A percentile compares a stretch with the other conserved stretches of the same genome.
Conservation (phyloP, 495 filamentous ascomycete genomes). For the Hypomontagnella submonticulosa region DNA sequence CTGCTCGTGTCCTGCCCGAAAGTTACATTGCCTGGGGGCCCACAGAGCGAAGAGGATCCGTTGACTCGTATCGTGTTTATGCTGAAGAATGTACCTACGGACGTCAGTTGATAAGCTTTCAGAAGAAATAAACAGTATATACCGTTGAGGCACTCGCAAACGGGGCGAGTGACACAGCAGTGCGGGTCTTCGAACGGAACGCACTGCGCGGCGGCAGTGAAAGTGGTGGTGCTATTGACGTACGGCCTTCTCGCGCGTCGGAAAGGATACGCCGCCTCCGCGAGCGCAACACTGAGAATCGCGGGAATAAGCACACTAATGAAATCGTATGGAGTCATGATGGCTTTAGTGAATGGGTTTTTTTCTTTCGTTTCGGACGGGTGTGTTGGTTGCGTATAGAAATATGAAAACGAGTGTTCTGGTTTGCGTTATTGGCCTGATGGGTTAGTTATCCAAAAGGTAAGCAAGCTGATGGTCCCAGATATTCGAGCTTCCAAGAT, state of each 20-base stretch:
- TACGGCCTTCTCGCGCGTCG: slow-evolving; percentile 7
- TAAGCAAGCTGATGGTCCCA: background rate
- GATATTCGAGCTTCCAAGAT: background rate
- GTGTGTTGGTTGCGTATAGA: background rate
- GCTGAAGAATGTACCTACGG: slow-evolving; percentile 38
- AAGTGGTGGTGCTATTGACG: slow-evolving; percentile 11
- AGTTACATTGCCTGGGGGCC: slow-evolving; percentile 27
- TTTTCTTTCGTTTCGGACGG: background rate
- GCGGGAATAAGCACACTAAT: slow-evolving; percentile 21
- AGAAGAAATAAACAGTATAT: background rate
- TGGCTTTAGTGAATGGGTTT: background rate
- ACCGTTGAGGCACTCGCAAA: slow-evolving; percentile 45
- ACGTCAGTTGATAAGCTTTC: background rate
- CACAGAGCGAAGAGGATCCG: slow-evolving; percentile 24
- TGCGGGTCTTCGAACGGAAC: slow-evolving; percentile 43
- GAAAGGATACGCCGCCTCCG: slow-evolving; percentile 2
- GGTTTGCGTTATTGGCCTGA: background rate
- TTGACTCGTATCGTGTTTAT: slow-evolving; percentile 27
- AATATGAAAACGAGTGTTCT: slow-evolving; percentile 28
- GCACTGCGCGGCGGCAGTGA: slow-evolving; percentile 19
- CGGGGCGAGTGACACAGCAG: slow-evolving; percentile 34
- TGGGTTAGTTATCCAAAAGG: slow-evolving; percentile 7
- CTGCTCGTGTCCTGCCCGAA: slow-evolving; percentile 34
- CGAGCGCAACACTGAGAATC: slow-evolving; percentile 5
- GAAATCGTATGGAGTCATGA: slow-evolving; percentile 27